Percentiles rank a stretch among this genome's conserved stretches.
Evolutionary conservation across 208 protist genomes (phyloP).

Genomic region (Lotmaria passim): DNA sequence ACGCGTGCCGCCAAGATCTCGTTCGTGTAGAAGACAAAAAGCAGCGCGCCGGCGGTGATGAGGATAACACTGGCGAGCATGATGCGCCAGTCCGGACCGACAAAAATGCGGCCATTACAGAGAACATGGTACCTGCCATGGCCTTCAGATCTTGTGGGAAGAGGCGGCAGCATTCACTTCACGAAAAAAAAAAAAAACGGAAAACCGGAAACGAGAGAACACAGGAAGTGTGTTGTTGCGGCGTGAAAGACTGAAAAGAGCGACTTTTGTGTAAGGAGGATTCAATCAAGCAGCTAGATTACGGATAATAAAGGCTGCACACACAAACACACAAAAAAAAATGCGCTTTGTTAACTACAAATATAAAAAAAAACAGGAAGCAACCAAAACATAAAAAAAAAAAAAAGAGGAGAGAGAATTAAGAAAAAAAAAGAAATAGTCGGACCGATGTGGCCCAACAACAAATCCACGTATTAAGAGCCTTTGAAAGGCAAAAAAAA

Average conservation of each 20-base stretch:
- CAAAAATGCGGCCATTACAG: constrained; percentile 46
- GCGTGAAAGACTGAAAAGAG: not conserved
- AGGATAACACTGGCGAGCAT: constrained; percentile 45
- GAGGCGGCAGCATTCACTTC: constrained; percentile 17
- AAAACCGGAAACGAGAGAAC: constrained; percentile 3
- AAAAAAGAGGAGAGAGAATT: no score
- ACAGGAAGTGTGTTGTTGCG: not conserved
- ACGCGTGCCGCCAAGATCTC: constrained; percentile 42
- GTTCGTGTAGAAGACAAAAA: constrained; percentile 63
- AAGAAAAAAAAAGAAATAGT: no score
- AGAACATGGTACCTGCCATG: constrained; percentile 57
- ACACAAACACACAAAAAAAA: no score
- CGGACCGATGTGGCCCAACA: no score
- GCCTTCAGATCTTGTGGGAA: constrained; percentile 4
- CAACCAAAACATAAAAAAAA: no score
- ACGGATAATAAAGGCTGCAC: no score
- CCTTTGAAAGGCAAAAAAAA: no score
- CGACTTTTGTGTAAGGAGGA: no score
- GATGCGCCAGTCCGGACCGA: constrained; percentile 68
- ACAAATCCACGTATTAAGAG: no score
- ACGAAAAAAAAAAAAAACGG: constrained; percentile 2
- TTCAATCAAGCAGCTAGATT: no score
- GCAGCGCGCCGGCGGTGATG: constrained; percentile 41
- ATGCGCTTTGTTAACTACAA: no score
- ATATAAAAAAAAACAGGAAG: no score